Evolutionary conservation across 139 green algal genomes (phyloP).

Genomic region (Chlorella sorokiniana): DNA sequence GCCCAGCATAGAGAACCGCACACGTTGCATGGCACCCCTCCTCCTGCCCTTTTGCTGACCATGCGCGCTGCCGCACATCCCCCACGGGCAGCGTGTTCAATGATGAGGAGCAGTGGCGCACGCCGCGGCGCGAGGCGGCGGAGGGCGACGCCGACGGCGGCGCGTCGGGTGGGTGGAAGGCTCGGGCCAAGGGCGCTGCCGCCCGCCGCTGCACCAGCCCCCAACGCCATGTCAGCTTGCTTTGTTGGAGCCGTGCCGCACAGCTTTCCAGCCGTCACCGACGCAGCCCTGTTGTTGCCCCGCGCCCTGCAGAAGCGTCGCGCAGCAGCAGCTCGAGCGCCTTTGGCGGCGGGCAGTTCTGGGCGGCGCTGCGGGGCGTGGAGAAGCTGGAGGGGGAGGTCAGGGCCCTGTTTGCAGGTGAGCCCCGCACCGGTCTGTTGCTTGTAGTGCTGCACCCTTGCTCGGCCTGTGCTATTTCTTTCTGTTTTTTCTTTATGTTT

Average conservation of each 20-base stretch:
- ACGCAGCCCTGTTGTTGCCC: background rate
- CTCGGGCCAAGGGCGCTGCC: background rate
- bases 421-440: background rate
- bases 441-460: background rate
- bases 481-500: background rate
- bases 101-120: slow-evolving; percentile 47
- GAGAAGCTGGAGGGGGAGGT: slow-evolving; percentile 56
- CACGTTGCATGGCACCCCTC: background rate
- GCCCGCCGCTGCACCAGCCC: background rate
- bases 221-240: too few species aligned
- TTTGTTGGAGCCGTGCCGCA: too few species aligned
- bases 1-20: background rate
- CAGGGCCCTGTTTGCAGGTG: slow-evolving; percentile 45
- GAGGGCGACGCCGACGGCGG: background rate
- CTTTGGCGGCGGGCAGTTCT: slow-evolving; percentile 58
- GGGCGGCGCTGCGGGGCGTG: slow-evolving; percentile 45
- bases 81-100: slow-evolving; percentile 38
- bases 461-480: background rate
- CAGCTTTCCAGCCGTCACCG: background rate
- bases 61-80: background rate
- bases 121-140: background rate
- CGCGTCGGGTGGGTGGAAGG: background rate
- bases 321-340: slow-evolving; percentile 37
- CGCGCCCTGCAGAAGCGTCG: slow-evolving; percentile 16
- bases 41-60: background rate